Conservation (phyloP, 768 basidiomycete species). For the Calocybe gangraenosa region DNA sequence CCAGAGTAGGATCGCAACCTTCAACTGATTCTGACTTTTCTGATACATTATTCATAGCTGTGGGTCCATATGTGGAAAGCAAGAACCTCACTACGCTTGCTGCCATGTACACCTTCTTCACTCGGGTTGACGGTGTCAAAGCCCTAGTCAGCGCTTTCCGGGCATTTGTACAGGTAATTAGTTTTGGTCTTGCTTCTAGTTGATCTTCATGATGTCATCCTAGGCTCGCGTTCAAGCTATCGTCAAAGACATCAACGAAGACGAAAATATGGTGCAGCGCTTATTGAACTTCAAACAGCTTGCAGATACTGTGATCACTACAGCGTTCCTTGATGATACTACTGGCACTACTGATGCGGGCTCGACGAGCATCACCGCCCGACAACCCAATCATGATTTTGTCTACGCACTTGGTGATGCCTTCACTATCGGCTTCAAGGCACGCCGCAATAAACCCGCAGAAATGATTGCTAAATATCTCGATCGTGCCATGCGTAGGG, state of each 20-base stretch:
- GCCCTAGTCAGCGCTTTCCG: constrained; percentile 60
- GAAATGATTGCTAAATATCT: constrained; percentile 93
- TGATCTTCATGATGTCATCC: neutral
- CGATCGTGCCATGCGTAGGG: constrained; percentile 82
- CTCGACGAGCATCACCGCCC: constrained; percentile 29
- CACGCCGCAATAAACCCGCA: constrained; percentile 76
- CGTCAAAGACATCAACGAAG: constrained; percentile 55
- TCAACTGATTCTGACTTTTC: neutral
- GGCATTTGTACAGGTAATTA: constrained; percentile 50
- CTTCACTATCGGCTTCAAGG: constrained; percentile 71
- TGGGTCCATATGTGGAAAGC: constrained; percentile 47
- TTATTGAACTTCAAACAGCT: constrained; percentile 66
- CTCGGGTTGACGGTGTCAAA: constrained; percentile 50
- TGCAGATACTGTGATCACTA: constrained; percentile 44
- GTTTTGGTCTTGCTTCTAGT: neutral
- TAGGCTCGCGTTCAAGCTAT: constrained; percentile 60
- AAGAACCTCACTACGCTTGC: constrained; percentile 40
- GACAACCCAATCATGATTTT: constrained; percentile 50
- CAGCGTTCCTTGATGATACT: constrained; percentile 48
- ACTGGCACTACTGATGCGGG: constrained; percentile 10
- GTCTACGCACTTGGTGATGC: constrained; percentile 66
- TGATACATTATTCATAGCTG: constrained; percentile 30
- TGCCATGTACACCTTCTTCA: constrained; percentile 59
- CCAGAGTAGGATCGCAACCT: constrained; percentile 21
- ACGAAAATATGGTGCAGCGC: constrained; percentile 75